A percentile compares a stretch with the other conserved stretches of the same genome.
These are phyloP conservation scores for Erodium moschatum DNA, from an alignment of 441 rosid species.

Conservation along the genomic window DNA sequence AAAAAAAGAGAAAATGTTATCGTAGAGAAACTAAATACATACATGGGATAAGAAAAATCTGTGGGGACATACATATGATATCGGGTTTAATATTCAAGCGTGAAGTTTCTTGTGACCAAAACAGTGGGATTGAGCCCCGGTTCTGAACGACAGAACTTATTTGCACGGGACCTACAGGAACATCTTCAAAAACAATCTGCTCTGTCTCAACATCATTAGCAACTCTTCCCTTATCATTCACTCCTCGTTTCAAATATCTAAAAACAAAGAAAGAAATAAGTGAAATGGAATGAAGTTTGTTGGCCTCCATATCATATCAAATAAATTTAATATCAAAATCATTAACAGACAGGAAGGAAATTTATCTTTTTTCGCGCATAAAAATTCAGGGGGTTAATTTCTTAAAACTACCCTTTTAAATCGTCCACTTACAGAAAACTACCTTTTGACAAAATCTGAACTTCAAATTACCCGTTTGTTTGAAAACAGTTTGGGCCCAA, in stretches of 20 bases:
- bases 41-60: constrained; percentile 8
- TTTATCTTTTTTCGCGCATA: no score
- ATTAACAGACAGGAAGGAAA: no score
- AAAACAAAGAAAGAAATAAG: constrained; percentile 26
- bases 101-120: constrained; percentile 99
- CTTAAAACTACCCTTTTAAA: neutral
- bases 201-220: constrained; percentile 99
- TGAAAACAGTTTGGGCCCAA: no score
- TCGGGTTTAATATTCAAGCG: constrained; percentile 94
- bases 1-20: constrained; percentile 9
- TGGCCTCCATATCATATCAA: neutral
- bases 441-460: no score
- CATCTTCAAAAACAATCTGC: constrained; percentile 89
- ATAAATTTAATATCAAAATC: no score
- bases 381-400: no score
- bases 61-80: constrained; percentile 52
- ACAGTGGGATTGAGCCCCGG: constrained; percentile 97
- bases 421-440: no score
- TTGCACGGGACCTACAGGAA: constrained; percentile 66
- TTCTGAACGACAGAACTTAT: constrained; percentile 88
- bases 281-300: neutral
- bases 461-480: neutral
- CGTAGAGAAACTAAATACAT: neutral
- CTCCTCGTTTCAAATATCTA: constrained; percentile 96
- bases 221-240: constrained; percentile 88